Evolutionary conservation across 2,329 filamentous ascomycete genomes (phyloP), one percentile per base, ranked within the genome.

Genomic region (Dendrostoma leiphaemia): DNA sequence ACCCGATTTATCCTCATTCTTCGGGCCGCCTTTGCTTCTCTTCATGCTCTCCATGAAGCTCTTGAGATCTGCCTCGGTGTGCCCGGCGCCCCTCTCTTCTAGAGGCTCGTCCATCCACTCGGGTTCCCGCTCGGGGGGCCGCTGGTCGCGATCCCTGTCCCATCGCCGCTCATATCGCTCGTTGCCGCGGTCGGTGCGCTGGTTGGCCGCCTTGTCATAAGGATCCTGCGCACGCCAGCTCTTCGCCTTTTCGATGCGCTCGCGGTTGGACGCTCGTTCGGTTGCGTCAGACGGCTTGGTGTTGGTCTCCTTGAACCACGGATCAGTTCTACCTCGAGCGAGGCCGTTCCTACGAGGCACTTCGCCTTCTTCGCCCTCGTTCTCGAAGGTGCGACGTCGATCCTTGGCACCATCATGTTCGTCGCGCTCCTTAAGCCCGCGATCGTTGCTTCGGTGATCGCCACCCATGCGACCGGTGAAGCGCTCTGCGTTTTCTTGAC

Each of bases 41-140:
- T 89, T 93, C 91, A 95, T 95, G 60, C 81, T 82, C 63, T 95
- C 90, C 79, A 96, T 96, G 85, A 93, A 97, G 62, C 90, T 90
- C 72, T 95, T 88, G 69, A 97, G 95, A 61, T 97, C 92, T 65
- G 95, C 91, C 64, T 90, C 87, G 1, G 91, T 96, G 63, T 90
- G 89, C 5, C 80, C 82, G 63, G 88, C 83, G 32, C 81, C 75
- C 63, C 87, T 84, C 48, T 90, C 87, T 55, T 88, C 86, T 21
- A 79, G 79, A 15, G 85, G 84, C 55, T 86, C 81, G 65, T 95
- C 91, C 70, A 96, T 79, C 93, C 92, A 96, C 70, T 96, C 92
- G 5, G 93, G 92, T 48, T 96, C 90, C 60, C 89, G 85, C 66
- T 95, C 91, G 17, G 54, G 41, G 60, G 81, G 73, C 54, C 82